These are phyloP conservation scores for Laguncularia racemosa DNA, from an alignment of 345 rosid species.

Conservation along the genomic window DNA sequence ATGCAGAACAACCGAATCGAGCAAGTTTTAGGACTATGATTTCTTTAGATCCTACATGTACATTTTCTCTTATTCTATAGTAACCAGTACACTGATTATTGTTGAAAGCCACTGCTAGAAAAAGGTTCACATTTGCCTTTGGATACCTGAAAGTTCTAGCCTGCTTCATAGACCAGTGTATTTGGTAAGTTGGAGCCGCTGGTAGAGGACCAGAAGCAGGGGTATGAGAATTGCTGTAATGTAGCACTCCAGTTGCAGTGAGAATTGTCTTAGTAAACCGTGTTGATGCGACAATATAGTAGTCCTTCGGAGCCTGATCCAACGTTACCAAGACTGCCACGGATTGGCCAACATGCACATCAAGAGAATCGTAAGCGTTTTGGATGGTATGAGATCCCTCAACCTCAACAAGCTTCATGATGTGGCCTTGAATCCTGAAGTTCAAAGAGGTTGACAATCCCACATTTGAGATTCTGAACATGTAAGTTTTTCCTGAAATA, in stretches of 20 bases:
- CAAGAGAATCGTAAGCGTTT: conserved; percentile 70
- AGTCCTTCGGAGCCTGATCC: conserved; percentile 68
- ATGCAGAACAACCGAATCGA: background rate
- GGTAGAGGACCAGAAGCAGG: conserved; percentile 67
- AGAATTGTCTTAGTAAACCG: conserved; percentile 41
- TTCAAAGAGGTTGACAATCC: conserved; percentile 64
- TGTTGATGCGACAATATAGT: conserved; percentile 69
- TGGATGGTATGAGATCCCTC: conserved; percentile 86
- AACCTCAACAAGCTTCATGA: conserved; percentile 75
- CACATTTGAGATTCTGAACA: conserved; percentile 82
- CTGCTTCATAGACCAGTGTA: conserved; percentile 77
- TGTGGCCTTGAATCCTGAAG: conserved; percentile 82
- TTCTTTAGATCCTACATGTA: background rate
- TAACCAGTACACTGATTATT: too few species aligned
- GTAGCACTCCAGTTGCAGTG: conserved; percentile 48
- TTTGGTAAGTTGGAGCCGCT: conserved; percentile 35
- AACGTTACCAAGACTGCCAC: conserved; percentile 63
- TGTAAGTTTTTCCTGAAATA: conserved; percentile 70
- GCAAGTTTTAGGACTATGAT: conserved; percentile 1
- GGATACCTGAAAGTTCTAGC: conserved; percentile 72
- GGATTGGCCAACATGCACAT: conserved; percentile 87
- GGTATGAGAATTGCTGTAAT: conserved; percentile 50
- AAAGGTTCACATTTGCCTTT: too few species aligned
- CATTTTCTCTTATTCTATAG: too few species aligned
- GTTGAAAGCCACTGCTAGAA: too few species aligned